Evolutionary conservation across 177 flowering plant genomes (phyloP).

Genomic region (Vitis hybrid): DNA sequence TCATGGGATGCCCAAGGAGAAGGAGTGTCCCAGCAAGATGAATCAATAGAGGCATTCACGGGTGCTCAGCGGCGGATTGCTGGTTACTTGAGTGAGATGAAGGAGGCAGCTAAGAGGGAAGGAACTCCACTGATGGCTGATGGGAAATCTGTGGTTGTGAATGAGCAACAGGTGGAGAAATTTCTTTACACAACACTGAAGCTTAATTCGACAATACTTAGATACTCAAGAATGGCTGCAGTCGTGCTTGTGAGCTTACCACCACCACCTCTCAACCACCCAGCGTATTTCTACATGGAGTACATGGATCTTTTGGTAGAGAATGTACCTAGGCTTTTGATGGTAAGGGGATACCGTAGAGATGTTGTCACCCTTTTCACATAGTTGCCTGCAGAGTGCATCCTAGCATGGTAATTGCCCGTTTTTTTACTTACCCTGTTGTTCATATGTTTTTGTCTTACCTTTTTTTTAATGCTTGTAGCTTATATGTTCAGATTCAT

Average conservation of each 20-base stretch:
- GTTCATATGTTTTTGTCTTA: slow-evolving; percentile 1
- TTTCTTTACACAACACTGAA: slow-evolving; percentile 82
- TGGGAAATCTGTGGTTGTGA: slow-evolving; percentile 66
- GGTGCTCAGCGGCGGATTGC: slow-evolving; percentile 64
- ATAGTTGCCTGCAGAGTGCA: slow-evolving; percentile 28
- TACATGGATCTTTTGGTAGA: slow-evolving; percentile 92
- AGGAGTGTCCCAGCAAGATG: slow-evolving; percentile 62
- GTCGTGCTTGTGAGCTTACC: slow-evolving; percentile 93
- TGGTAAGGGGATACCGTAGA: slow-evolving; percentile 88
- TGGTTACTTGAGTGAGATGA: slow-evolving; percentile 54
- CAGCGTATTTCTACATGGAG: slow-evolving; percentile 93
- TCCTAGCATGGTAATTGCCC: not conserved
- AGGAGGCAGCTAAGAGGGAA: slow-evolving; percentile 42
- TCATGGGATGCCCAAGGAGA: slow-evolving; percentile 75
- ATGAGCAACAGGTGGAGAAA: slow-evolving; percentile 88
- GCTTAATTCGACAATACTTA: slow-evolving; percentile 78
- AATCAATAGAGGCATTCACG: slow-evolving; percentile 76
- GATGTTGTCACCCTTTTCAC: slow-evolving; percentile 95
- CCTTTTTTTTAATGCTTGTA: not conserved
- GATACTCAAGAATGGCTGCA: slow-evolving; percentile 93
- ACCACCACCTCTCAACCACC: slow-evolving; percentile 83
- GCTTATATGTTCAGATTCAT: slow-evolving; percentile 9
- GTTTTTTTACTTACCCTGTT: not conserved
- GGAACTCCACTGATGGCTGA: slow-evolving; percentile 64
- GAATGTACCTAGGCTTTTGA: slow-evolving; percentile 84